Percentiles rank a stretch among this genome's conserved stretches.
Conservation (phyloP, 768 basidiomycete genomes). For the Tylopilus sp. region DNA sequence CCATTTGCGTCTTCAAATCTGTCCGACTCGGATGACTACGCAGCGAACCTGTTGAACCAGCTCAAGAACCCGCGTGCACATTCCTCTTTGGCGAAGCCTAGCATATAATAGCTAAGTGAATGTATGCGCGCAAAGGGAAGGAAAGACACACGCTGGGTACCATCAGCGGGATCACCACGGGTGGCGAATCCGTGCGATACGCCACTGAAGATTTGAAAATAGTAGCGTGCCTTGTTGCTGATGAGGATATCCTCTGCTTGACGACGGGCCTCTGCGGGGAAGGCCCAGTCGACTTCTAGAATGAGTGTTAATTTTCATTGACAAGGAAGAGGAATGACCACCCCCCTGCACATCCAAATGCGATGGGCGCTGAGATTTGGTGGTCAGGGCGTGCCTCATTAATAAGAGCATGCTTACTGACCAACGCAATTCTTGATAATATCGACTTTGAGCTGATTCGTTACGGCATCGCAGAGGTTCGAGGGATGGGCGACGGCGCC, state of each 20-base stretch:
- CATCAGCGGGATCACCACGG: conserved; percentile 29
- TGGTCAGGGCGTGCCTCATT: neutral
- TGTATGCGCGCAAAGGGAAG: neutral
- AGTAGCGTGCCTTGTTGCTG: conserved; percentile 48
- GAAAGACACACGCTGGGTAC: conserved; percentile 17
- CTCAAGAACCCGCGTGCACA: conserved; percentile 46
- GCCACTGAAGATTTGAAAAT: conserved; percentile 54
- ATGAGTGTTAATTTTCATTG: neutral
- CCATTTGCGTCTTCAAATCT: neutral
- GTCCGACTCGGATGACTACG: conserved; percentile 5
- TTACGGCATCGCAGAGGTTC: neutral
- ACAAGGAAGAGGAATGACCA: neutral
- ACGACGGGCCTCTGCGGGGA: conserved; percentile 49
- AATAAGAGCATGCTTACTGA: conserved; percentile 22
- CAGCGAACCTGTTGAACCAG: conserved; percentile 50
- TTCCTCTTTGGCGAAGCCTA: conserved; percentile 62
- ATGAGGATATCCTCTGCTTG: conserved; percentile 55
- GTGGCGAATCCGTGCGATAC: conserved; percentile 38
- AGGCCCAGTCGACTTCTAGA: conserved; percentile 52
- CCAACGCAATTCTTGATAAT: conserved; percentile 48
- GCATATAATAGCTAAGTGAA: neutral
- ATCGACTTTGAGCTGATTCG: conserved; percentile 39
- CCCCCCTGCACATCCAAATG: conserved; percentile 54
- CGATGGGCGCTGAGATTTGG: conserved; percentile 43
- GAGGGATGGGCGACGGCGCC: conserved; percentile 59